Evolutionary conservation across 2,329 filamentous ascomycete species (phyloP).

Genomic region (Acrodontium crateriforme): DNA sequence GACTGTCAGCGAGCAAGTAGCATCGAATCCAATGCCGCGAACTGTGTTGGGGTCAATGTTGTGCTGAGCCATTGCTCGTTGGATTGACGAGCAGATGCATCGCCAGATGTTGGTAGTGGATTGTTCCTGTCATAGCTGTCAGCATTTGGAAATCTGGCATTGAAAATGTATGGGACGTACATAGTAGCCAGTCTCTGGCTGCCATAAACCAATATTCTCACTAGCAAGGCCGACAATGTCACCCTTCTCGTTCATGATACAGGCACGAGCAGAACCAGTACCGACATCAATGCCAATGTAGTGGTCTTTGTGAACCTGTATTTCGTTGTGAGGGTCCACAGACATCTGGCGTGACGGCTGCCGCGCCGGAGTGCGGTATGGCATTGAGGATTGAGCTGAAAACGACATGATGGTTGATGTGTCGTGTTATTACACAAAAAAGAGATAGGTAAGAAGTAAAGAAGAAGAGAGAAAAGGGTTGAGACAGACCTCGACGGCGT

Average conservation of each 20-base stretch:
- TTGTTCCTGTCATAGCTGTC: conserved; percentile 56
- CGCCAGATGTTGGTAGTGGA: conserved; percentile 95
- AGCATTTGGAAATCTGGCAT: background rate
- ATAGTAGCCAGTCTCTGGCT: conserved; percentile 41
- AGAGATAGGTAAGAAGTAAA: background rate
- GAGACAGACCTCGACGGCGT: background rate
- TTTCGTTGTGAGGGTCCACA: conserved; percentile 41
- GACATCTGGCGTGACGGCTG: conserved; percentile 34
- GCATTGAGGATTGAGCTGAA: too few relatives aligned
- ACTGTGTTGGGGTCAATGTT: conserved; percentile 62
- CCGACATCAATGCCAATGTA: conserved; percentile 90
- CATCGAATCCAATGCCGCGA: conserved; percentile 90
- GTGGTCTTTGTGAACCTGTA: conserved; percentile 43
- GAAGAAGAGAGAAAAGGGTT: background rate
- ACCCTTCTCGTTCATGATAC: conserved; percentile 82
- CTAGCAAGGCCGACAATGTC: conserved; percentile 58
- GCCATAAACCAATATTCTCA: conserved; percentile 39
- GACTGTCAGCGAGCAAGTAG: conserved; percentile 92
- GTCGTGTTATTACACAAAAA: background rate
- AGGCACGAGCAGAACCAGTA: conserved; percentile 87
- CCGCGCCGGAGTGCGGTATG: conserved; percentile 21
- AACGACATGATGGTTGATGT: background rate
- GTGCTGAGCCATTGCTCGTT: conserved; percentile 67
- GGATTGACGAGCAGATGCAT: conserved; percentile 81
- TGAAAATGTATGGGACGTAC: conserved; percentile 25